Base-by-base conservation (phyloP, 129 eudicot species). In the Lactuca saligna region DNA sequence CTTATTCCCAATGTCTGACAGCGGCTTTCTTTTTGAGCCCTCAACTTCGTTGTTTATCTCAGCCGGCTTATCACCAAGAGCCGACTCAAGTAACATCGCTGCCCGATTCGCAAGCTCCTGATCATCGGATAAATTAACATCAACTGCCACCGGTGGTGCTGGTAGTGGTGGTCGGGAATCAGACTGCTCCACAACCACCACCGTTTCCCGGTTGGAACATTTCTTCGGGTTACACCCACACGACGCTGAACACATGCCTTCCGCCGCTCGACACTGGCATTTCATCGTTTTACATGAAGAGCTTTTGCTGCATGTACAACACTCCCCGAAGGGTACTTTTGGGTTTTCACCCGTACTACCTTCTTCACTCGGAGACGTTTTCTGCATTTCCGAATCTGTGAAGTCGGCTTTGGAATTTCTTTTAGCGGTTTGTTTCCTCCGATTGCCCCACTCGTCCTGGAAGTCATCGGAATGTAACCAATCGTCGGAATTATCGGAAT, bases 1-100 rank as follows among this genome's bases (percentile, higher is more conserved):
- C 54, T 81, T 85, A 57, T 94, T 94, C 29, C 97, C 97, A 33
- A 94, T 90, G 76, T 94, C 99, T 2, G 97, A 82, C 31, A 94
- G 77, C 5, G 99, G 94, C 84, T 85, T 94, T 72, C 99, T 76
- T 68, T 31, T 70, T 5, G 69, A 50, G 13, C 48, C 82, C 54
- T 61, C 79, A 5, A 80, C 78, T 17, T 72, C 83, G 53, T 77
- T 75, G 53, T 77, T 75, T 38, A 65, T 38, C 66, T 75, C 75
- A 7, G 33, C 66, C 5, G 93, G 90, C 71, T 83, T 87, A 71
- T 80, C 93, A 35, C 84, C 73, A 34, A 94, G 73, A 14, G 91
- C 96, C 14, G 81, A 67, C 60, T 85, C 83, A 68, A 94, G 97
- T 25, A 94, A 57, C 78, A 77, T 66, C 20, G 97, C 97, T 50